Evolutionary conservation across 257 asterid species (phyloP).

Genomic region (Solanum etuberosum): DNA sequence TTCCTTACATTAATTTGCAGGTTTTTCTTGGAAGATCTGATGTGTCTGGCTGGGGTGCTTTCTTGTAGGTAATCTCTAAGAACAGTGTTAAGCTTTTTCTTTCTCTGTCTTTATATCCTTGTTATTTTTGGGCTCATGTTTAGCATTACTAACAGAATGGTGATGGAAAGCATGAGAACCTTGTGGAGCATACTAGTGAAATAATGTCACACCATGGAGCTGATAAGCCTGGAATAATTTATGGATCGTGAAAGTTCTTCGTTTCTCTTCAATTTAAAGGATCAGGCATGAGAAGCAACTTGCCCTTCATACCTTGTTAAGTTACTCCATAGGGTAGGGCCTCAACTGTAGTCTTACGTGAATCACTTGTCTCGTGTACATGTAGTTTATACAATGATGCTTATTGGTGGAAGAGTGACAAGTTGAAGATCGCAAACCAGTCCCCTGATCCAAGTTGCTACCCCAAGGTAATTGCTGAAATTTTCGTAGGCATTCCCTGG

Average conservation of each 20-base stretch:
- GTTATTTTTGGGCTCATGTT: background rate
- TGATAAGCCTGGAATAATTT: slow-evolving; percentile 75
- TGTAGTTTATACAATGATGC: slow-evolving; percentile 92
- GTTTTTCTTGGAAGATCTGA: slow-evolving; percentile 91
- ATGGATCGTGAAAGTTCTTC: slow-evolving; percentile 63
- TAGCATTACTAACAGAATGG: slow-evolving; percentile 35
- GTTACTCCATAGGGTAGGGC: background rate
- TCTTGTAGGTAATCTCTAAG: slow-evolving; percentile 64
- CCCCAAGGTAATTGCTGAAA: slow-evolving; percentile 49
- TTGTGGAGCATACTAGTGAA: slow-evolving; percentile 72
- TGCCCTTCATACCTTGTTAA: background rate
- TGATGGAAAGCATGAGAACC: slow-evolving; percentile 55
- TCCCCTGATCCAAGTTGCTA: slow-evolving; percentile 93
- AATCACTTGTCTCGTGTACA: slow-evolving; percentile 6
- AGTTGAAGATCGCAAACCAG: slow-evolving; percentile 88
- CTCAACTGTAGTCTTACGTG: background rate
- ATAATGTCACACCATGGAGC: slow-evolving; percentile 66
- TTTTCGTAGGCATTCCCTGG: background rate
- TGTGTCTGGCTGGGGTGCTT: slow-evolving; percentile 97
- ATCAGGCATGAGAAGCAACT: slow-evolving; percentile 29
- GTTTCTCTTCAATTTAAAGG: slow-evolving; percentile 55
- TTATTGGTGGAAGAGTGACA: slow-evolving; percentile 82
- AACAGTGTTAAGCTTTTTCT: background rate
- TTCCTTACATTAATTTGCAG: slow-evolving; percentile 21
- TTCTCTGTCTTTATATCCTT: background rate